Conservation (phyloP, 2,329 filamentous ascomycete genomes). For the Emergomyces pasteurianus region DNA sequence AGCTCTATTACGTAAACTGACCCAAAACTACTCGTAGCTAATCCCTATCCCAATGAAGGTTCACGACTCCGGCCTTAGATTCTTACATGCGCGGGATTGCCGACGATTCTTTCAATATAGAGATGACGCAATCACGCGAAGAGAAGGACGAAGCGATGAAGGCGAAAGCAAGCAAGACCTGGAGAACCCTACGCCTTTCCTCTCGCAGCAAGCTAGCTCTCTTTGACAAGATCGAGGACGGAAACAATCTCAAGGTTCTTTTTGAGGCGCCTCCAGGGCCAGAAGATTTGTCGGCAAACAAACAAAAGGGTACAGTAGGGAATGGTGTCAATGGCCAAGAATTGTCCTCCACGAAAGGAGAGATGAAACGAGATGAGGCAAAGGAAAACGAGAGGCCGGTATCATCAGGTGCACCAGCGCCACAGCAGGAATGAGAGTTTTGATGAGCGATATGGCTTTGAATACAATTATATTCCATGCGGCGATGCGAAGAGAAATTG, state of each 20-base stretch:
- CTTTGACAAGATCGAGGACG: constrained; percentile 81
- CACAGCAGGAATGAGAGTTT: not conserved
- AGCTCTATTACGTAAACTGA: constrained; percentile 5
- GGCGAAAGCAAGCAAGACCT: constrained; percentile 75
- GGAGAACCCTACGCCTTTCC: constrained; percentile 76
- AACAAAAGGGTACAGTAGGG: not conserved
- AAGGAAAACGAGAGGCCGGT: not conserved
- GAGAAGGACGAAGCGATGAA: constrained; percentile 50
- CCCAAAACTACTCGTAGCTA: not conserved
- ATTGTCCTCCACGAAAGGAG: not conserved
- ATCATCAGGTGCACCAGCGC: not conserved
- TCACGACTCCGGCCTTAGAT: constrained; percentile 56
- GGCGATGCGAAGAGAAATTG: not conserved
- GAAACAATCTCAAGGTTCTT: constrained; percentile 52
- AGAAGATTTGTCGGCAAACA: not conserved
- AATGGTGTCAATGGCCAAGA: constrained; percentile 5
- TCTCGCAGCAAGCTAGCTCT: constrained; percentile 59
- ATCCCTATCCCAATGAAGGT: constrained; percentile 36
- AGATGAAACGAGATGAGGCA: not conserved
- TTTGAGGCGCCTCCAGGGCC: constrained; percentile 23
- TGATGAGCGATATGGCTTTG: not conserved
- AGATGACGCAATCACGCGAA: constrained; percentile 58
- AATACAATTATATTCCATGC: not conserved
- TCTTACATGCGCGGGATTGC: constrained; percentile 62
- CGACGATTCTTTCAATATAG: constrained; percentile 72